Conservation (phyloP, 768 basidiomycete species). For the Candolleomyces aberdarensis region DNA sequence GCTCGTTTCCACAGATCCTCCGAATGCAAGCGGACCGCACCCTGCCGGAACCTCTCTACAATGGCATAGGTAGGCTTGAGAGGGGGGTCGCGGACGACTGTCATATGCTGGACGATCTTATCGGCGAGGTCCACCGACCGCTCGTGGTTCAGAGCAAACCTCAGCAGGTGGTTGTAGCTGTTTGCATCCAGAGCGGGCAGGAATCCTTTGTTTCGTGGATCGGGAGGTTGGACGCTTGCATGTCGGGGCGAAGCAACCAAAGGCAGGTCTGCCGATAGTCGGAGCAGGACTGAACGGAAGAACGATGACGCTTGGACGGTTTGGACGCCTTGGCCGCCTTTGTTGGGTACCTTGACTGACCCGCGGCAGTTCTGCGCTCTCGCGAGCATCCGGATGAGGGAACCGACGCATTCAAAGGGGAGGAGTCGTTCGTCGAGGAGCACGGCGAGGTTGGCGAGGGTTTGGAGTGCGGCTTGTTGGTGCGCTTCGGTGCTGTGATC, state of each 20-base stretch:
- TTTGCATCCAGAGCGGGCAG: constrained; percentile 19
- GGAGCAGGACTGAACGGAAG: background rate
- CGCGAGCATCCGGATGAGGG: constrained; percentile 42
- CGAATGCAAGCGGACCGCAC: background rate
- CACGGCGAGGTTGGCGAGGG: constrained; percentile 55
- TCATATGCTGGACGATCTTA: constrained; percentile 55
- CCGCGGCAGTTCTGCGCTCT: background rate
- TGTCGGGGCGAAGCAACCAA: background rate
- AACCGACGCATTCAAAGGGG: constrained; percentile 40
- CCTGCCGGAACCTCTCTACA: background rate
- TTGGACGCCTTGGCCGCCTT: background rate
- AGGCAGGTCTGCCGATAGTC: constrained; percentile 21
- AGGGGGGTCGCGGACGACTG: constrained; percentile 32
- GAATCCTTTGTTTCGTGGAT: constrained; percentile 6
- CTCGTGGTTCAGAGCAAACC: constrained; percentile 65
- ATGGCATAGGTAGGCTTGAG: constrained; percentile 37
- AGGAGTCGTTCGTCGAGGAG: constrained; percentile 50
- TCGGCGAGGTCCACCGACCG: constrained; percentile 46
- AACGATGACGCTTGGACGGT: background rate
- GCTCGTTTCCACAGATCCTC: background rate
- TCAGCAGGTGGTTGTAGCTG: constrained; percentile 58
- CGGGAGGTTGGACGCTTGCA: background rate
- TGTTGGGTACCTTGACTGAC: background rate
- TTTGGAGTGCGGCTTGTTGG: constrained; percentile 48
- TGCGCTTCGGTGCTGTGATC: constrained; percentile 28